phyloP scores from a whole-genome alignment of 176 grass and related monocot genomes.

The Melocanna baccifera region DNA sequence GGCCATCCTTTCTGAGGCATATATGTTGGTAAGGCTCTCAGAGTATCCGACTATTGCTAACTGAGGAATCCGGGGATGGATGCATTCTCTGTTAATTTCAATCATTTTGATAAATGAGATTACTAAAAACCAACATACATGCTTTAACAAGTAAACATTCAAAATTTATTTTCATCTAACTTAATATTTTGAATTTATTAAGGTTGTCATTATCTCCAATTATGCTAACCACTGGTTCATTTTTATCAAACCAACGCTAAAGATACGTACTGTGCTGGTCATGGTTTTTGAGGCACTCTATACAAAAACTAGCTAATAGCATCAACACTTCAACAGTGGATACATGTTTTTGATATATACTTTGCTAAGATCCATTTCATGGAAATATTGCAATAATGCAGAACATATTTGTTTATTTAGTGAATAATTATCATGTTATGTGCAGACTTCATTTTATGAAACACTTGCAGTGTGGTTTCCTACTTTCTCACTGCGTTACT shows the following conservation, averaged over 20 bases:
- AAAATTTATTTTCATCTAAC: not conserved
- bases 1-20: constrained; percentile 63
- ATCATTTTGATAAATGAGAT: constrained; percentile 9
- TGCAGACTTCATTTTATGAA: not conserved
- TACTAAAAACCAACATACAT: not conserved
- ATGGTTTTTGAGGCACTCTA: not conserved
- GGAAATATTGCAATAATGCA: not conserved
- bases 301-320: not conserved
- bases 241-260: not conserved
- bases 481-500: not conserved
- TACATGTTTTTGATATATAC: not conserved
- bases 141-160: not conserved
- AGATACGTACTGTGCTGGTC: not conserved
- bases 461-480: not conserved
- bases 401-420: not conserved
- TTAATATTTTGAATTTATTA: constrained; percentile 1
- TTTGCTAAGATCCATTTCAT: not conserved
- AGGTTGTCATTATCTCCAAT: not conserved
- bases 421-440: not conserved
- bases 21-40: constrained; percentile 63
- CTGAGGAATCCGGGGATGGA: constrained; percentile 76
- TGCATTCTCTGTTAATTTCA: constrained; percentile 55
- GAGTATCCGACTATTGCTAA: constrained; percentile 71
- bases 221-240: not conserved
- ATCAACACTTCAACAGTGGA: not conserved